Base-by-base conservation (phyloP, 1,139 yeast species). In the Pneumocystis jirovecii region DNA sequence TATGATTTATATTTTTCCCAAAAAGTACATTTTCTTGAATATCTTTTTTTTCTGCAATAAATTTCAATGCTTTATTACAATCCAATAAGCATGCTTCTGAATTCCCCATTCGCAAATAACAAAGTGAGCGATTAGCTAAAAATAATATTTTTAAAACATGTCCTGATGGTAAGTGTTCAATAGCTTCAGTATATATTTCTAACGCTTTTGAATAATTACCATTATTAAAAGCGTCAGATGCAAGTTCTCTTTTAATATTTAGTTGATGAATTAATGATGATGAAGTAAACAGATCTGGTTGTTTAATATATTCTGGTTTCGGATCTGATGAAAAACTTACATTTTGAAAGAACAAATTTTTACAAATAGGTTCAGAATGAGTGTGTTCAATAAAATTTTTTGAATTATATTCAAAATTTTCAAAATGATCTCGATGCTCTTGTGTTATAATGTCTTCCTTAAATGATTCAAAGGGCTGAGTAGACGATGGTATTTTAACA, bases 121-220 rank as follows among this genome's bases (percentile, higher is more conserved):
- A 85, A 1, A 87, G 78, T 0, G 96, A 85, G 42, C 95, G 80
- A 73, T 95, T 95, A 0, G 97, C 87, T 63, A 80, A 79, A 1
- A 90, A 82, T 40, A 91, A 79, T 1, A 91, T 81, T 45, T 87
- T 79, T 40, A 85, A 78, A 62, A 86, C 82, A 73, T 93, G 96
- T 4, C 77, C 77, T 0, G 73, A 70, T 0, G 97, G 96, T 7
- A 90, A 77, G 1, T 83, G 77, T 35, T 79, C 76, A 57, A 89
- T 77, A 44, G 96, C 85, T 61, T 80, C 78, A 25, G 82, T 77
- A 72, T 88, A 95, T 64, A 80, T 79, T 34, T 78, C 80, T 21
- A 83, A 78, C 0, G 98, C 93, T 7, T 78, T 75, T 7, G 84
- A 74, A 73, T 87, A 95, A 73, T 93, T 93, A n/a, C 99, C 98